phyloP scores from a whole-genome alignment of 2,329 filamentous ascomycete species.

The Fusarium nurragi region DNA sequence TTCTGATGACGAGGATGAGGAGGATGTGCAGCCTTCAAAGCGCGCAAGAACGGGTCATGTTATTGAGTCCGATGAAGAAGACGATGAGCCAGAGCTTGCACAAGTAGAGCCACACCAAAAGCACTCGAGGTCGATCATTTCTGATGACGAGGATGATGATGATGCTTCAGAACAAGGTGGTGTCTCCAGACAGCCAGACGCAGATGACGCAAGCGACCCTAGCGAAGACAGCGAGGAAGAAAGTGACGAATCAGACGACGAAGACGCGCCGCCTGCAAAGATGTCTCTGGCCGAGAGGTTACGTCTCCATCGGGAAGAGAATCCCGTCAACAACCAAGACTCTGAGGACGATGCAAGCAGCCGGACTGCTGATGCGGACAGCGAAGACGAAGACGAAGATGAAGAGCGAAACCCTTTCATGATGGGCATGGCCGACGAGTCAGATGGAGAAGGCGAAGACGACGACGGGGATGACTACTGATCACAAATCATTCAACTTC shows the following conservation, averaged over 20 bases:
- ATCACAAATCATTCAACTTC: neutral
- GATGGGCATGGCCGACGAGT: slow-evolving; percentile 49
- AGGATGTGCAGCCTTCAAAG: slow-evolving; percentile 36
- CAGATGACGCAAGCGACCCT: neutral
- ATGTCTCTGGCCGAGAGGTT: slow-evolving; percentile 33
- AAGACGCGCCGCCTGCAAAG: slow-evolving; percentile 18
- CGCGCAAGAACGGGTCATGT: slow-evolving; percentile 36
- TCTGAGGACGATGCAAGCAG: slow-evolving; percentile 26
- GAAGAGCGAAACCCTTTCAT: slow-evolving; percentile 44
- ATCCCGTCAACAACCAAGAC: slow-evolving; percentile 21
- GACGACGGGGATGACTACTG: slow-evolving; percentile 33
- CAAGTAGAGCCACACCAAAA: neutral
- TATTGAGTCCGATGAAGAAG: slow-evolving; percentile 40
- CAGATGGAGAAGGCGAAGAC: slow-evolving; percentile 42
- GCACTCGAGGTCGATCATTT: slow-evolving; percentile 4
- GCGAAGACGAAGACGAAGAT: slow-evolving; percentile 37
- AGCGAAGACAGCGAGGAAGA: slow-evolving; percentile 13
- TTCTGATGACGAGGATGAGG: slow-evolving; percentile 46
- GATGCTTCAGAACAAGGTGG: slow-evolving; percentile 31
- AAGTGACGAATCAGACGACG: slow-evolving; percentile 15
- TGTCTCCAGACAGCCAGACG: slow-evolving; percentile 2
- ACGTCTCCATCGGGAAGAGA: slow-evolving; percentile 32
- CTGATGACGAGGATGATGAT: slow-evolving; percentile 34
- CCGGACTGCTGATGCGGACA: slow-evolving; percentile 32
- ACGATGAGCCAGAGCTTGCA: slow-evolving; percentile 7